Evolutionary conservation across 2,329 filamentous ascomycete species (phyloP), one percentile per base, ranked within the genome.

Genomic region (Grosmannia huntii): DNA sequence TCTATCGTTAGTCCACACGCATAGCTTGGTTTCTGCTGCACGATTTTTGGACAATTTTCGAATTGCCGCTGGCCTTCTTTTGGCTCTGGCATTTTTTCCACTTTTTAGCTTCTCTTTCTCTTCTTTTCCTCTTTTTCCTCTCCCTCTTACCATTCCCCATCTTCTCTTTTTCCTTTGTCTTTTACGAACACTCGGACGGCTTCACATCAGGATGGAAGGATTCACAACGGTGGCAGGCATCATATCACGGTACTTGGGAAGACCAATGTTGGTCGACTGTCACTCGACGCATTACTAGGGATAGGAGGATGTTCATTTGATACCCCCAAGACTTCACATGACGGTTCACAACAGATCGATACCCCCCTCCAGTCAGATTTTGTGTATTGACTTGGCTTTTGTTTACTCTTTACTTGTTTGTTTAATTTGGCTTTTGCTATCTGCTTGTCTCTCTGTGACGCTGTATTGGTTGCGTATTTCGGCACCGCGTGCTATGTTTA

Each of bases 351-450:
- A 58, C 59, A 62, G 57, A 60, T 59, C 59, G 62, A 63, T 63
- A 63, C 62, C 62, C 62, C 52, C 62, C 60, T 62, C 60, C 59
- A 49, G 27, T 62, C 49, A 60, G 41, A 41, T 61, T 59, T 57
- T 25, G 23, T 50, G n/a, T 55, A 55, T 55, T 36, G n/a, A 33
- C 27, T 25, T 41, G 52, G 27, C 44, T 41, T 54, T 55, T 59
- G 59, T 59, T 61, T 57, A 11, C 7, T 57, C 19, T 28, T 53
- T 61, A 19, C 16, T 57, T 55, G 10, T 57, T 38, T 28, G 19
- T 38, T 55, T 11, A 23, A 53, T 56, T 53, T 31, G 25, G 12
- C n/a, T 44, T 50, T 19, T 50, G 10, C 5, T 58, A 31, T 55
- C 6, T 49, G 16, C 14, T 27, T 21, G 31, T 33, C 31, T 28